These are phyloP conservation scores for Mariannaea elegans DNA, from an alignment of 2,329 filamentous ascomycete genomes.

Conservation along the genomic window DNA sequence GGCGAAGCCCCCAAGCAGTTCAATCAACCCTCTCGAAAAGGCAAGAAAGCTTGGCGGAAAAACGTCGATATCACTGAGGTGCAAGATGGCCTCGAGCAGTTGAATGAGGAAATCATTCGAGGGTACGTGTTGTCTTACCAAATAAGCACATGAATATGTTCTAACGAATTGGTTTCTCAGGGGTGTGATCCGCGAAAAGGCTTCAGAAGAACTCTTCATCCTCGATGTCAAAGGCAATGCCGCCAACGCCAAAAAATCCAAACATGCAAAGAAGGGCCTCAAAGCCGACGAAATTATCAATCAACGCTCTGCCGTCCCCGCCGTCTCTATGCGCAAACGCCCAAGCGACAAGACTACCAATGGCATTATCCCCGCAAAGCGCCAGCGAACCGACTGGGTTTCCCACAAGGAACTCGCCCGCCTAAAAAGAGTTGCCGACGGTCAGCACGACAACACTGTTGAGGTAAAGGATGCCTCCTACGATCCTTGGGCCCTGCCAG, in stretches of 20 bases:
- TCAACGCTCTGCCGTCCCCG: slow-evolving; percentile 81
- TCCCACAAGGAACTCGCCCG: slow-evolving; percentile 84
- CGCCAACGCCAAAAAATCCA: slow-evolving; percentile 69
- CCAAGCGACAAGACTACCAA: slow-evolving; percentile 74
- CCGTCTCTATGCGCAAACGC: slow-evolving; percentile 82
- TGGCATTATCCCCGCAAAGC: slow-evolving; percentile 78
- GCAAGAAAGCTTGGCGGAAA: slow-evolving; percentile 98
- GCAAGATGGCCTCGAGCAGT: slow-evolving; percentile 79
- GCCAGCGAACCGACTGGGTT: slow-evolving; percentile 79
- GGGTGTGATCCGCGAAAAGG: slow-evolving; percentile 85
- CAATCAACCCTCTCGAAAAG: slow-evolving; percentile 92
- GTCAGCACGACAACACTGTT: slow-evolving; percentile 65
- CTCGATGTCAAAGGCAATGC: slow-evolving; percentile 80
- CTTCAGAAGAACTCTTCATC: slow-evolving; percentile 84
- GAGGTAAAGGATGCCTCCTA: slow-evolving; percentile 71
- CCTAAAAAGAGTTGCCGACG: slow-evolving; percentile 81
- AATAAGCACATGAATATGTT: background rate
- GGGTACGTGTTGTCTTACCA: slow-evolving; percentile 65
- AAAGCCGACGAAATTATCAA: slow-evolving; percentile 93
- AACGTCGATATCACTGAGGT: slow-evolving; percentile 95
- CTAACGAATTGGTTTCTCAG: slow-evolving; percentile 55
- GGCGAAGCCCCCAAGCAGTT: slow-evolving; percentile 77
- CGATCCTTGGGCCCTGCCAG: slow-evolving; percentile 77
- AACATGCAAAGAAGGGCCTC: slow-evolving; percentile 78
- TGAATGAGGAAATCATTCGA: slow-evolving; percentile 90